Evolutionary conservation across 164 flowering plant species (phyloP), one percentile per base, ranked within the genome.

Genomic region (Aristolochia fimbriata): DNA sequence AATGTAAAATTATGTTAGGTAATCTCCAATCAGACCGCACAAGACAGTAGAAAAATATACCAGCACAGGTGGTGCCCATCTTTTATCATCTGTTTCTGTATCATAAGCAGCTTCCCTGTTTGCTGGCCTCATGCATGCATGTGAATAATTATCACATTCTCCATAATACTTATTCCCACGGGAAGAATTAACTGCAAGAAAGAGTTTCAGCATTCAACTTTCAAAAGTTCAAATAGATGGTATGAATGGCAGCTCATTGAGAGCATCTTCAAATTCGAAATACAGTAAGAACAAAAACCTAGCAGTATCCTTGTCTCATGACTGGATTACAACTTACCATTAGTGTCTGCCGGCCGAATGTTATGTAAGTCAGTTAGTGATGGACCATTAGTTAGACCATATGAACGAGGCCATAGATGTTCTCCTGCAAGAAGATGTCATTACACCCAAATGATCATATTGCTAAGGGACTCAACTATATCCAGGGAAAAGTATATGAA

Each of bases 331-430:
- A 53, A 60, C 68, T 69, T 63, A 78, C 86, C 83, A 62, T 81
- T 81, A 19, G 63, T 75, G 66, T 81, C 83, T 59, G 80, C 80
- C 23, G 83, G 81, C 30, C 76, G 78, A 41, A 81, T 73, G 59
- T 79, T 81, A 65, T 81, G 80, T 58, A 81, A 62, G 66, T 79
- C 86, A 60, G 78, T 79, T 27, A 77, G 60, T 51, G 83, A 72
- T 57, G 78, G 74, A 61, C 78, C 73, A 37, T 24, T 22, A 7
- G 33, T 65, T 52, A 77, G 57, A 43, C 83, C 86, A 70, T 79
- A 81, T 37, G 86, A 81, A 51, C 81, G 83, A 59, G 83, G 83
- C 86, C 86, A 81, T 17, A 81, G 49, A 71, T 81, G 83, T 58
- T 81, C 86, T 63, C 86, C 86, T 81, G 71, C 41, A 71, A 53